Percentiles rank a stretch among this genome's conserved stretches.
Evolutionary conservation across 441 rosid species (phyloP).

Genomic region (Macaranga tanarius): DNA sequence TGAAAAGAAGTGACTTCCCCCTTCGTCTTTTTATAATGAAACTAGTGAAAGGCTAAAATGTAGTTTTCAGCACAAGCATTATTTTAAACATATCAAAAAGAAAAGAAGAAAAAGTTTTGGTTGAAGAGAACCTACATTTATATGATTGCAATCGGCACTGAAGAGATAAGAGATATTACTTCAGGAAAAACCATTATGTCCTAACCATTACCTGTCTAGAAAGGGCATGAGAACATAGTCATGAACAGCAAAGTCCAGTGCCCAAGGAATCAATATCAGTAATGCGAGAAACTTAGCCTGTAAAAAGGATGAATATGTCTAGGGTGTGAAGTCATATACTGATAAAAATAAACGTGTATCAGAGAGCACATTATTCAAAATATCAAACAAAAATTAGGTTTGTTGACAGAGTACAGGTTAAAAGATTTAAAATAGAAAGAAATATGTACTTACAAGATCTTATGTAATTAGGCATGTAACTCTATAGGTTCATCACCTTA

Average conservation of each 20-base stretch:
- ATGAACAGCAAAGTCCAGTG: constrained; percentile 82
- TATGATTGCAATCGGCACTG: not conserved
- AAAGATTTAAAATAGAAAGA: not conserved
- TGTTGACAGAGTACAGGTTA: not conserved
- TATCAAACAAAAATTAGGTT: not conserved
- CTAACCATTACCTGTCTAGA: constrained; percentile 67
- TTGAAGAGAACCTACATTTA: not conserved
- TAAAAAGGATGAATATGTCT: constrained; percentile 29
- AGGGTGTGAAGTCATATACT: not conserved
- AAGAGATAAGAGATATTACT: not conserved
- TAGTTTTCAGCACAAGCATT: not conserved
- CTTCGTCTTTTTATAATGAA: not conserved
- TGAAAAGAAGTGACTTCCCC: not conserved
- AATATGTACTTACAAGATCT: not conserved
- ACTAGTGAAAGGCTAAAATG: not conserved
- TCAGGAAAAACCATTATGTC: constrained; percentile 3
- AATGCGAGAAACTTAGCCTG: constrained; percentile 90
- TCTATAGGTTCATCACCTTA: not conserved
- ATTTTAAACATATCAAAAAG: constrained; percentile 9
- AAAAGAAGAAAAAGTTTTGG: not conserved
- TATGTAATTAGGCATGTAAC: not conserved
- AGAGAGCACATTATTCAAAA: constrained; percentile 4
- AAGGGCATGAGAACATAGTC: constrained; percentile 95
- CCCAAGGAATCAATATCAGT: constrained; percentile 78
- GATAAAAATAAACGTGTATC: not conserved